Evolutionary conservation across 768 basidiomycete species (phyloP).

Genomic region (Kockovaella imperatae): DNA sequence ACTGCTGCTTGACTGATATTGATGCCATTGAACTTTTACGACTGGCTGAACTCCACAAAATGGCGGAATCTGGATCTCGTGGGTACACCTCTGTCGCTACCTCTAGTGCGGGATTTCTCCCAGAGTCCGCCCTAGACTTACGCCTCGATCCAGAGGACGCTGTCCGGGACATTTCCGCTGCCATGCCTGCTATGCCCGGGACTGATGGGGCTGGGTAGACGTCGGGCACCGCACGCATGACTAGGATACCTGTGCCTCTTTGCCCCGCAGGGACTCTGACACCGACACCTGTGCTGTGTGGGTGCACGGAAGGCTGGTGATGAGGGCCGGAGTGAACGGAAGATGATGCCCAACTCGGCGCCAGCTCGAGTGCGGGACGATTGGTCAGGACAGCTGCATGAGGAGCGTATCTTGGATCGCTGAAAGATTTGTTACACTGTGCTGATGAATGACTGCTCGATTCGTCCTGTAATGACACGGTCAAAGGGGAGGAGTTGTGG

Average conservation of each 20-base stretch:
- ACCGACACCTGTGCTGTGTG: background rate
- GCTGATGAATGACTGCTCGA: background rate
- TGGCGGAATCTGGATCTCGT: slow-evolving; percentile 12
- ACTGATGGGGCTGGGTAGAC: slow-evolving; percentile 10
- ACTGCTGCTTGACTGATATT: too few relatives aligned
- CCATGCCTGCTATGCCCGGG: slow-evolving; percentile 1
- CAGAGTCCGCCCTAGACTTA: background rate
- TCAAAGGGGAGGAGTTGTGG: too few relatives aligned
- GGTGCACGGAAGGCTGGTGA: background rate
- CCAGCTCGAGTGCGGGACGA: slow-evolving; percentile 2
- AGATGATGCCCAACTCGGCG: slow-evolving; percentile 5
- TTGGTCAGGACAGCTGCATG: slow-evolving; percentile 5
- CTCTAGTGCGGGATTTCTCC: background rate
- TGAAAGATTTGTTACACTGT: background rate
- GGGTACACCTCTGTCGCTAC: slow-evolving; percentile 22
- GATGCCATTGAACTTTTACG: too few relatives aligned
- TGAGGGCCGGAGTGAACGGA: background rate
- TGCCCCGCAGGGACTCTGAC: slow-evolving; percentile 2
- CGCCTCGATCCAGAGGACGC: background rate
- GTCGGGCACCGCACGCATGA: slow-evolving; percentile 10
- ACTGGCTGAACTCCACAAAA: slow-evolving; percentile 9
- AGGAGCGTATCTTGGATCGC: slow-evolving; percentile 10
- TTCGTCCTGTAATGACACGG: background rate
- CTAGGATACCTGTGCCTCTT: slow-evolving; percentile 3
- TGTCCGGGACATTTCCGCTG: background rate